Evolutionary conservation across 305 asterid species (phyloP), one percentile per base, ranked within the genome.

Genomic region (Rubia tinctorum): DNA sequence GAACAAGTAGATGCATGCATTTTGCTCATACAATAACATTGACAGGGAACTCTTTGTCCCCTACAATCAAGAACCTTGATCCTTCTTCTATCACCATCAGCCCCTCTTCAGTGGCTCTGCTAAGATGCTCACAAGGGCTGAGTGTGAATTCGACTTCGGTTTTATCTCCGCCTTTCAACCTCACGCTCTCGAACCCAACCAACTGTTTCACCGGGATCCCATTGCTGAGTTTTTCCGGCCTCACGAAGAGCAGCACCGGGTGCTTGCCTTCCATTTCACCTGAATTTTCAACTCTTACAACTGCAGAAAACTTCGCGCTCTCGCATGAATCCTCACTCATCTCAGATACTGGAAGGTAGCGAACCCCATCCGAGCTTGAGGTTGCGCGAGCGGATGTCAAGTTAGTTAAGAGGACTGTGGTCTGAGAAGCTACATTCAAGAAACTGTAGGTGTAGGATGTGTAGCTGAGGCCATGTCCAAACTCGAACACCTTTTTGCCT

Each of bases 381-480:
- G 66, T 64, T 23, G 73, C 55, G 20, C 56, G 64, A 42, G 49
- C 39, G 9, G 73, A 18, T 27, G 76, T 45, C 5, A 77, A 39
- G 62, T 73, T 59, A 7, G 60, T 77, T 73, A 77, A 30, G 67
- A 59, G 39, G 71, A 77, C 18, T 2, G 77, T 72, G 3, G 65
- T 72, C 30, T 67, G 77, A 4, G 71, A 53, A 22, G 56, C 60
- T 55, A 23, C 81, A 1, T 23, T 20, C 7, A 80, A 78, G 17
- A 87, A 63, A 23, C 60, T 45, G 53, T 93, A 91, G 1, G 59
- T 75, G 83, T 86, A 93, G 2, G 71, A 18, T 0, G 96, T 74
- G 87, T 84, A 93, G 78, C 98, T 88, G 17, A 91, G 75, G 7
- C 98, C 98, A 49, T 93, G 87, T 1, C 96, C 96, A 66, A 93